Conservation (phyloP, 257 asterid genomes). For the Gardenia jasminoides region DNA sequence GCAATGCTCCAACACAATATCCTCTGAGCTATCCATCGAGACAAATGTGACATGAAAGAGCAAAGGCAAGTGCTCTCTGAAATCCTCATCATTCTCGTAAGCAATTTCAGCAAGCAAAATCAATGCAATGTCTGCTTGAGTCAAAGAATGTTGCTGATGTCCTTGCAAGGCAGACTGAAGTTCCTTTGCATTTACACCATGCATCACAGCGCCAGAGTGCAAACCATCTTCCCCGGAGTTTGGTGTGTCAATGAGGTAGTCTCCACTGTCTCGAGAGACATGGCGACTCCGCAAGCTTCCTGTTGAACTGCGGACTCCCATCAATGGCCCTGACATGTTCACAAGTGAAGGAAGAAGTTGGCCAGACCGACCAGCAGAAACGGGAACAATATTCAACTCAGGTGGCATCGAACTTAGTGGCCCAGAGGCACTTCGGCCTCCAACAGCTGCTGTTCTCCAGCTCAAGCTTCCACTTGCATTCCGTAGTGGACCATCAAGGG, state of each 20-base stretch:
- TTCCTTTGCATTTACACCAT: conserved; percentile 87
- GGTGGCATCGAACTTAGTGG: conserved; percentile 96
- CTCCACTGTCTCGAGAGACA: conserved; percentile 96
- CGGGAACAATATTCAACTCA: conserved; percentile 85
- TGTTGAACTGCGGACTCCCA: conserved; percentile 94
- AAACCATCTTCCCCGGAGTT: conserved; percentile 92
- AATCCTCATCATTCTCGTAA: conserved; percentile 97
- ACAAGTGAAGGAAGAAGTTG: conserved; percentile 94
- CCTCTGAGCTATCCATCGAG: conserved; percentile 99
- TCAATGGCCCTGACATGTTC: conserved; percentile 97
- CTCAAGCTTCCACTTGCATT: conserved; percentile 96
- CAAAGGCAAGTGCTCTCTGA: conserved; percentile 93
- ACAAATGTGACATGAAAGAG: conserved; percentile 97
- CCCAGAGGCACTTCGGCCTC: conserved; percentile 97
- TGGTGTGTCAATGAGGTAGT: conserved; percentile 91
- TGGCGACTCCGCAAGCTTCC: conserved; percentile 99
- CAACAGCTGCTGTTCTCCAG: conserved; percentile 98
- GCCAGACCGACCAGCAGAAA: conserved; percentile 86
- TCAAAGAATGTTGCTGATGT: conserved; percentile 93
- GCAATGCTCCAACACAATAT: conserved; percentile 97
- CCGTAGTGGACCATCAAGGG: conserved; percentile 94
- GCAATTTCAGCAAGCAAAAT: conserved; percentile 97
- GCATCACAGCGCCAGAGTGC: conserved; percentile 62
- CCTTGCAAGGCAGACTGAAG: conserved; percentile 98
- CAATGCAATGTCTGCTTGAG: conserved; percentile 93